Evolutionary conservation across 2,329 filamentous ascomycete genomes (phyloP).

Genomic region (Colletotrichum sublineola): DNA sequence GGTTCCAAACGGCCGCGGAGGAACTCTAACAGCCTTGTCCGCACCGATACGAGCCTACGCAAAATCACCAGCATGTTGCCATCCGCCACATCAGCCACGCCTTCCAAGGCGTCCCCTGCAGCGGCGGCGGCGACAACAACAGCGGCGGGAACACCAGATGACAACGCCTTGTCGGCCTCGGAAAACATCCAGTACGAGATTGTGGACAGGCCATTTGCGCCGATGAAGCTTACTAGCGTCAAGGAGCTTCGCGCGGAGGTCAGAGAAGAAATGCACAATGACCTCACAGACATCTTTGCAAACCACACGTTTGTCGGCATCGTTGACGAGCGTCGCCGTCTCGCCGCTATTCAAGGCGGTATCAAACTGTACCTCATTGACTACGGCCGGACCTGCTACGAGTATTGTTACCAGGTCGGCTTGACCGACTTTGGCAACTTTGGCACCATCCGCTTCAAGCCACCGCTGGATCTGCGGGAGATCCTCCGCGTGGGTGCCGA

Average conservation of each 20-base stretch:
- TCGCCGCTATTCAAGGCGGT: conserved; percentile 93
- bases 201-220: conserved; percentile 75
- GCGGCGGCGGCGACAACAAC: conserved; percentile 38
- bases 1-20: conserved; percentile 56
- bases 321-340: conserved; percentile 86
- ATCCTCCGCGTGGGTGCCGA: conserved; percentile 81
- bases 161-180: conserved; percentile 53
- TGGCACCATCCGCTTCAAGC: conserved; percentile 83
- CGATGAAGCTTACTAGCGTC: conserved; percentile 84
- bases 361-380: conserved; percentile 94
- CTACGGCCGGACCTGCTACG: conserved; percentile 87
- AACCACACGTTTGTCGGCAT: conserved; percentile 94
- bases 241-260: conserved; percentile 87
- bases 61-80: conserved; percentile 98
- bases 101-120: conserved; percentile 31
- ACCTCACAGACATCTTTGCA: conserved; percentile 87
- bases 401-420: conserved; percentile 96
- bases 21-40: conserved; percentile 81
- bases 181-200: conserved; percentile 78
- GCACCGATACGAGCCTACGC: conserved; percentile 87
- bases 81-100: conserved; percentile 57
- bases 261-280: conserved; percentile 84
- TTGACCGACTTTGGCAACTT: conserved; percentile 98
- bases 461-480: conserved; percentile 78
- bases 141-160: conserved; percentile 43